Base-by-base conservation (phyloP, 192 early-diverging fungal genomes). In the Mortierella antarctica region DNA sequence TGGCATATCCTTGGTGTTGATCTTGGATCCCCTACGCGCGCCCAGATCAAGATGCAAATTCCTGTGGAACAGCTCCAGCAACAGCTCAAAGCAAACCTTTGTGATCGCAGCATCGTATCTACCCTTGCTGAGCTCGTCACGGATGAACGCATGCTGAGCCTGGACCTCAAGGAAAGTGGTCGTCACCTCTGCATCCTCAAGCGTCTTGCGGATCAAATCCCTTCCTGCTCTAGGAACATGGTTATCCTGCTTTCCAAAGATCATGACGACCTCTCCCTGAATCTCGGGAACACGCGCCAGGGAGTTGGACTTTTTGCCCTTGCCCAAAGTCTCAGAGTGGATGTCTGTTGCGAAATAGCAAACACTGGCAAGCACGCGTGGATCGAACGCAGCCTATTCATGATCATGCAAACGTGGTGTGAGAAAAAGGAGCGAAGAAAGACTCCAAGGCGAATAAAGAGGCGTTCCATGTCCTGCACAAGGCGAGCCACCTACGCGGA, bases 301-400 rank as follows among this genome's bases (percentile, higher is more conserved):
- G 8, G 87, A 87, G 73, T 91, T 77, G 6, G 69, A 75, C 11
- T 69, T 57, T 42, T 85, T 86, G 49, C 80, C 82, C 57, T 76
- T 78, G 31, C 86, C 86, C 23, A 92, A 72, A 0, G 89, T 87
- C 55, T 77, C 77, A 12, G 71, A 67, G 66, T 92, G 91, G 48
- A 92, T 91, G 69, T 92, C 91, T 1, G 91, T 92, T 9, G 91
- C 87, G 77, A 91, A 89, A 70, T 85, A 90, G 58, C 91, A 89
- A 7, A 90, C 86, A 31, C 80, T 76, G 5, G 88, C 85, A 21
- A 73, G 57, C 7, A 92, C 89, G 7, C 90, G 71, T 10, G 69
- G 67, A 59, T 92, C 90, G 54, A 92, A 87, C 11, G 90, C 90
- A 23, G 82, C 82, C 82, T 83, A 62, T 31, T 31, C 31, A 31